phyloP scores from a whole-genome alignment of 306 rosid genomes.

The Morella rubra region DNA sequence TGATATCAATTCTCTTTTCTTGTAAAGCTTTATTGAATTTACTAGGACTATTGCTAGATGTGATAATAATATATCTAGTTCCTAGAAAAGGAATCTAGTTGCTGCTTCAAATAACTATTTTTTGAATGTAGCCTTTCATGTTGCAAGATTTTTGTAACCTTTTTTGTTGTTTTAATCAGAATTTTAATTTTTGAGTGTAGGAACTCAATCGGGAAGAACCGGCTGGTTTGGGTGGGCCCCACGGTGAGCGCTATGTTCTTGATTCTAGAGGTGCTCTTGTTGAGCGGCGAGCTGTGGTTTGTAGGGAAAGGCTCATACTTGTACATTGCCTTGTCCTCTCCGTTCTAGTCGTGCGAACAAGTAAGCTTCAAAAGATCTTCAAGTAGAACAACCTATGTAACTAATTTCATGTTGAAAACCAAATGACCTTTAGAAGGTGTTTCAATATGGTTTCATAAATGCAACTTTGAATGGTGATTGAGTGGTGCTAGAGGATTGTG shows the following conservation, averaged over 20 bases:
- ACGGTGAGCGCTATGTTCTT: conserved; percentile 72
- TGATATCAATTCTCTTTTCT: background rate
- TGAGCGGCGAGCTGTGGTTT: conserved; percentile 85
- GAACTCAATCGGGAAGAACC: conserved; percentile 96
- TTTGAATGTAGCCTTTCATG: conserved; percentile 15
- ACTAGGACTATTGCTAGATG: background rate
- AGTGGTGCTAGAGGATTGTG: no score
- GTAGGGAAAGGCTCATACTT: conserved; percentile 84
- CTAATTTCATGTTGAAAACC: background rate
- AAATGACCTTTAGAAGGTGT: background rate
- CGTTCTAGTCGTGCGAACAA: conserved; percentile 67
- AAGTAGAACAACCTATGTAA: conserved; percentile 20
- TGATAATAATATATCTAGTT: background rate
- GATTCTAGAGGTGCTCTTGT: conserved; percentile 98
- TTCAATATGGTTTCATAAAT: no score
- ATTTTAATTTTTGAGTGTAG: conserved; percentile 41
- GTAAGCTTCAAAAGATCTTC: conserved; percentile 44
- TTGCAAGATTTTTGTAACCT: background rate
- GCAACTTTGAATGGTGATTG: no score
- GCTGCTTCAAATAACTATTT: background rate
- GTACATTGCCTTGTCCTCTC: conserved; percentile 96
- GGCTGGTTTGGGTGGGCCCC: conserved; percentile 92
- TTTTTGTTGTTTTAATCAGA: background rate
- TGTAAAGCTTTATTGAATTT: conserved; percentile 3
- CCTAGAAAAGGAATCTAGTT: background rate